Evolutionary conservation across 192 early-diverging fungal genomes (phyloP), one percentile per base, ranked within the genome.

Genomic region (Coemansia sp.): DNA sequence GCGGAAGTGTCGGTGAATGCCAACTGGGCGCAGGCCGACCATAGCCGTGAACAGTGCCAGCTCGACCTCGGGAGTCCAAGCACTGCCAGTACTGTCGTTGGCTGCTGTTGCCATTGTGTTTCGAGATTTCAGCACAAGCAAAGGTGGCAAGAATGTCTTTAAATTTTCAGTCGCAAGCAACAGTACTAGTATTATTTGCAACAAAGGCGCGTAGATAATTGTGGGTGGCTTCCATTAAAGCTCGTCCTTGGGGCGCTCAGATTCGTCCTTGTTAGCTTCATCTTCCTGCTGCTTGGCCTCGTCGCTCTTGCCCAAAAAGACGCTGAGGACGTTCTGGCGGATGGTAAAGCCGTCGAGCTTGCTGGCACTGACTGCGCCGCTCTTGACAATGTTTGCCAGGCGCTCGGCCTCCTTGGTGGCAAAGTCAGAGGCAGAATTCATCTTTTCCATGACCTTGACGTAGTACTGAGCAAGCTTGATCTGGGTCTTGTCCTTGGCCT

Each of bases 361-460:
- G 60, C 78, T 81, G 6, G 70, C 58, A 55, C 85, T 84, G 22
- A 94, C 75, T 50, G 84, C 86, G 12, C 87, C 88, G 38, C 79
- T 76, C 54, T 76, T 82, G 37, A 90, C 61, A 52, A 98, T 87
- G 75, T 91, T 93, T 9, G 84, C 70, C 39, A 98, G 77, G 55
- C 96, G 87, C 34, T 86, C 84, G 42, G 86, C 81, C 80, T 98
- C 96, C 58, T 86, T 93, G 12, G 55, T 77, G 36, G 88, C 62
- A 81, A 90, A 98, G 54, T 84, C 87, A 0, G 82, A 83, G 7
- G 85, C 85, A 21, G 83, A 77, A 52, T 72, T 54, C 54, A 90
- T 84, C 82, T 97, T 96, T 74, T 93, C 87, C 88, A 97, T 92
- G 59, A 93, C 87, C 73, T 95, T 97, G 68, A 80, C 72, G 64